A percentile compares a stretch with the other conserved stretches of the same genome.
Evolutionary conservation across 2,329 filamentous ascomycete species (phyloP).

Genomic region (Plectosphaerella sp.): DNA sequence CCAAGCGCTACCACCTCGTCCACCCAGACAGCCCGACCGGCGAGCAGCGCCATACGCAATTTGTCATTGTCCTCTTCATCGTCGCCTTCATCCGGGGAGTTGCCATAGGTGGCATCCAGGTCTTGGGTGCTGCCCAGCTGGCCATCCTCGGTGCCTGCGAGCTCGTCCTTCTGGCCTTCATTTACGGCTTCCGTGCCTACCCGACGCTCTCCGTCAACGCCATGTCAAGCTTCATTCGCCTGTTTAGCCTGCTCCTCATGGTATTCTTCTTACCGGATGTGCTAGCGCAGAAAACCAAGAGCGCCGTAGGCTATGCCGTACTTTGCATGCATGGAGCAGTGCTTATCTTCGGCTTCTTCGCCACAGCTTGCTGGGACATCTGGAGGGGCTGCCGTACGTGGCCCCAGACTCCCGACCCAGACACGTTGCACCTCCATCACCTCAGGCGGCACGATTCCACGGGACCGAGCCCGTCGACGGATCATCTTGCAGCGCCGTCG

Average conservation of each 20-base stretch:
- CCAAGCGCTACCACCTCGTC: slow-evolving; percentile 64
- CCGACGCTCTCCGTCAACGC: slow-evolving; percentile 7
- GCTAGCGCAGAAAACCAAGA: slow-evolving; percentile 54
- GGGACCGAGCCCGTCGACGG: slow-evolving; percentile 6
- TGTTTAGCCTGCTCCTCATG: slow-evolving; percentile 38
- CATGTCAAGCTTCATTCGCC: slow-evolving; percentile 27
- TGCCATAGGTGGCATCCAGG: slow-evolving; percentile 63
- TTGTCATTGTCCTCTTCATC: slow-evolving; percentile 59
- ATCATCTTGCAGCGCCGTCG: background rate
- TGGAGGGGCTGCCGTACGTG: slow-evolving; percentile 2
- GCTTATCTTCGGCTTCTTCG: slow-evolving; percentile 64
- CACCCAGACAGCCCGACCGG: slow-evolving; percentile 22
- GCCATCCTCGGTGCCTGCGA: slow-evolving; percentile 66
- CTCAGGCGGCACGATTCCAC: slow-evolving; percentile 16
- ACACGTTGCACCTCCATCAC: slow-evolving; percentile 19
- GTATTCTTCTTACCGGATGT: slow-evolving; percentile 55
- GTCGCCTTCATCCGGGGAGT: slow-evolving; percentile 62
- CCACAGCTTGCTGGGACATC: slow-evolving; percentile 45
- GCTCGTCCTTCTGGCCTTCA: slow-evolving; percentile 50
- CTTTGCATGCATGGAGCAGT: slow-evolving; percentile 62
- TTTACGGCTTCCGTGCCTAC: slow-evolving; percentile 11
- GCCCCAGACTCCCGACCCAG: slow-evolving; percentile 1
- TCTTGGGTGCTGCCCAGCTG: slow-evolving; percentile 53
- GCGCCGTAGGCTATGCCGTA: slow-evolving; percentile 67
- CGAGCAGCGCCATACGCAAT: slow-evolving; percentile 28